These are phyloP conservation scores for Brassica incana DNA, from an alignment of 345 rosid species.

Conservation along the genomic window DNA sequence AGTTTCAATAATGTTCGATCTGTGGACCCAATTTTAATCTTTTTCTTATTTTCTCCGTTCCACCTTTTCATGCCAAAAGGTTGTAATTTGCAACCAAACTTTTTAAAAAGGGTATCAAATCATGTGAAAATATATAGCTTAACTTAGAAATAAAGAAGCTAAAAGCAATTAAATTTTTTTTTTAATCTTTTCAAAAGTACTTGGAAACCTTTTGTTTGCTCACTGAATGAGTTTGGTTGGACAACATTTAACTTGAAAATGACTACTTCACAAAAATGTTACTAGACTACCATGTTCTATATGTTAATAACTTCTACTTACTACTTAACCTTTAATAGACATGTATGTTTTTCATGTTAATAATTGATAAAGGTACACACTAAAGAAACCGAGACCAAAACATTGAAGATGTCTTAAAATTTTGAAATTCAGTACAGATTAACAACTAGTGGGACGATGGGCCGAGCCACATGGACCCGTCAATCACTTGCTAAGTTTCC, in stretches of 20 bases:
- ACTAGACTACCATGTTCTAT: background rate
- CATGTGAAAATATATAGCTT: background rate
- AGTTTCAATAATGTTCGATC: background rate
- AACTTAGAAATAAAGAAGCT: background rate
- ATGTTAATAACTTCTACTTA: background rate
- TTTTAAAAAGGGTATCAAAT: background rate
- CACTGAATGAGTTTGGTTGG: background rate
- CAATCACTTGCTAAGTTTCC: background rate
- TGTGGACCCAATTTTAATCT: conserved; percentile 17
- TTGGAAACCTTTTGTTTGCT: background rate
- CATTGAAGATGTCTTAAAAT: background rate
- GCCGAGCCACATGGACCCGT: background rate
- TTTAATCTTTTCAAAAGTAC: background rate
- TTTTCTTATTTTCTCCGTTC: conserved; percentile 5
- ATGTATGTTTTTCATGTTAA: background rate
- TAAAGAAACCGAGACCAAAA: background rate
- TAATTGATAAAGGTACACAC: background rate
- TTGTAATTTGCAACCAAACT: background rate
- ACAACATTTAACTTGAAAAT: background rate
- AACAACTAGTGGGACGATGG: background rate
- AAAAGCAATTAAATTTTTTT: background rate
- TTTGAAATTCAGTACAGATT: background rate
- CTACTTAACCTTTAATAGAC: background rate
- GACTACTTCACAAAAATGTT: background rate
- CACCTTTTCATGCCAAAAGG: conserved; percentile 24